Base-by-base conservation (phyloP, 495 filamentous ascomycete genomes). In the Sordaria brevicollis region DNA sequence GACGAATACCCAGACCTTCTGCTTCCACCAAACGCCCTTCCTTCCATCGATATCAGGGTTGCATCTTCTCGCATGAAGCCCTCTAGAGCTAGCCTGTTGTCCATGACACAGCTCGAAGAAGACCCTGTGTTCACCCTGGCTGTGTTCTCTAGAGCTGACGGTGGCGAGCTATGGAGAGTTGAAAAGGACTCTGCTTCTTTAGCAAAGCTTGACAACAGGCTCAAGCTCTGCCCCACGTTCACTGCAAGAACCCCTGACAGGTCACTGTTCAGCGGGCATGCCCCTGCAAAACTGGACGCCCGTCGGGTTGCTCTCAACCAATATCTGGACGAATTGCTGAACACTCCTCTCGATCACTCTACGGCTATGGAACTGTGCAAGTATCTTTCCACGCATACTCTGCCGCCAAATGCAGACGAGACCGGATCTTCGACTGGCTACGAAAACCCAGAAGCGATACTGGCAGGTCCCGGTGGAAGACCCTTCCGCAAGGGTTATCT, bases 111-210 rank as follows among this genome's bases (percentile, higher is more conserved):
- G 71, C 81, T 89, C 17, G 93, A 95, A 41, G 93, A 95, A 75
- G 96, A 97, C 75, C 93, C 94, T 2, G 96, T 98, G 0, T 97
- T 97, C 73, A 96, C 92, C 2, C 84, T 99, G 21, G 93, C 92
- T 41, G 85, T 99, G 34, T 90, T 92, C 74, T 89, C 91, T 15
- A 87, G 93, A 69, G 89, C 89, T 10, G 89, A 92, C 74, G 85
- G 88, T n/a, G 86, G 84, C 41, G 93, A 97, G 76, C 82, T 98
- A 35, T 96, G 96, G 92, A 87, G 95, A 41, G 89, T 97, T 9
- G 95, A 98, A 79, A 99, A 98, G 75, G 91, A 96, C 68, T 89
- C 93, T 11, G 79, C 86, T 35, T 90, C 96, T 67, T 81, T 99
- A n/a, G 86, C 89, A 11, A 86, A 90, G 71, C 84, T 99, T 33